A percentile compares a stretch with the other conserved stretches of the same genome.
phyloP scores from a whole-genome alignment of 441 rosid species.

The Manihot esculenta region DNA sequence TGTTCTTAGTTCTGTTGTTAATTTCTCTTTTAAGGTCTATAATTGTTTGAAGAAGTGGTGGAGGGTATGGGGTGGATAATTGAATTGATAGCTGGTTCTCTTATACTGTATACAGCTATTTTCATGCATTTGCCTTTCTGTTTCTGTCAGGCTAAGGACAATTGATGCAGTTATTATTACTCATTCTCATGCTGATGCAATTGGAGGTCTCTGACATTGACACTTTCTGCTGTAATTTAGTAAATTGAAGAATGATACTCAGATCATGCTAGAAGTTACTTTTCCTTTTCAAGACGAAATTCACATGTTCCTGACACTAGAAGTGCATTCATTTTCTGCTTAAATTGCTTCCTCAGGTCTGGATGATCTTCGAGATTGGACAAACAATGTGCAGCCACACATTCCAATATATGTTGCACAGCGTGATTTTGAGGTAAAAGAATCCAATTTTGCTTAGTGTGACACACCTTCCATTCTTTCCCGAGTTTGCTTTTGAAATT shows the following conservation, averaged over 20 bases:
- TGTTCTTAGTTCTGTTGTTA: not conserved
- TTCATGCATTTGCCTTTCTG: constrained; percentile 28
- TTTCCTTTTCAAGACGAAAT: constrained; percentile 6
- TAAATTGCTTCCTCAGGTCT: constrained; percentile 52
- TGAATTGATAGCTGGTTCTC: constrained; percentile 13
- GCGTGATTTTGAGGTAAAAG: constrained; percentile 75
- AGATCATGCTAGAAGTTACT: constrained; percentile 10
- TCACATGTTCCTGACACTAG: constrained; percentile 12
- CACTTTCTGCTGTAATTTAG: constrained; percentile 35
- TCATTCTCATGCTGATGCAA: constrained; percentile 98
- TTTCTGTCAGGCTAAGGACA: constrained; percentile 92
- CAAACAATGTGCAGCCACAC: constrained; percentile 80
- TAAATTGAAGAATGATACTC: not conserved
- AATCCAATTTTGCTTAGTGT: not conserved
- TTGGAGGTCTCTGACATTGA: constrained; percentile 86
- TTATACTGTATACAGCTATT: constrained; percentile 16
- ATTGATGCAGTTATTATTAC: constrained; percentile 94
- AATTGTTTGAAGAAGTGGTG: constrained; percentile 1
- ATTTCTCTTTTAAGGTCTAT: constrained; percentile 9
- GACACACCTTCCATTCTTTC: not conserved
- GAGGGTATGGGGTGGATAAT: constrained; percentile 1
- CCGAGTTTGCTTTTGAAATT: not conserved
- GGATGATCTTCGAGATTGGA: constrained; percentile 98
- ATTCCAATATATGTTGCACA: constrained; percentile 79
- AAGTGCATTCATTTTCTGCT: constrained; percentile 20